Percentiles rank a stretch among this genome's conserved stretches.
phyloP scores from a whole-genome alignment of 2,329 filamentous ascomycete species.

The Alternaria tenuissima region DNA sequence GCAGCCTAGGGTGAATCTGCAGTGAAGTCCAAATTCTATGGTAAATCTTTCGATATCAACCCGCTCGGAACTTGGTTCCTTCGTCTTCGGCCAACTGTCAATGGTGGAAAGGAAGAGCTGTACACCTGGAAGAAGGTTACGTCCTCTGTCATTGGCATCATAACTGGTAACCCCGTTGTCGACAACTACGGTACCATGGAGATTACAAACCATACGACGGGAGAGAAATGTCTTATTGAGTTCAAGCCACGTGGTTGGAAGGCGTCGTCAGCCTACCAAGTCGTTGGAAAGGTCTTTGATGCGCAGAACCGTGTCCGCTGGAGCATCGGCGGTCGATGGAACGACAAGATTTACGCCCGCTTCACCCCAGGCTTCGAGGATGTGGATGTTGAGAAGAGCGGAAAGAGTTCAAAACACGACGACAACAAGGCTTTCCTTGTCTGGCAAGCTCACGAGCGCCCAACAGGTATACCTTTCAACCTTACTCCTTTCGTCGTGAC shows the following conservation, averaged over 20 bases:
- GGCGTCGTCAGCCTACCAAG: conserved; percentile 87
- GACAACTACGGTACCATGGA: conserved; percentile 98
- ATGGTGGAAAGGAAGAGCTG: conserved; percentile 74
- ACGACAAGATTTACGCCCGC: conserved; percentile 94
- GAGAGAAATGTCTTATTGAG: conserved; percentile 86
- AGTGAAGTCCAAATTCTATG: conserved; percentile 96
- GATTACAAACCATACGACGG: conserved; percentile 96
- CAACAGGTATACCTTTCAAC: conserved; percentile 91
- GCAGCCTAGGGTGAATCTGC: conserved; percentile 80
- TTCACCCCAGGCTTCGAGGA: conserved; percentile 90
- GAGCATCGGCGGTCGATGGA: conserved; percentile 94
- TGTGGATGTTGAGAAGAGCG: conserved; percentile 62
- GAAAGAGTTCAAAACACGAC: conserved; percentile 59
- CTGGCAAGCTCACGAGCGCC: conserved; percentile 87
- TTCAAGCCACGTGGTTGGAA: conserved; percentile 98
- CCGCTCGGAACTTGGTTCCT: conserved; percentile 97
- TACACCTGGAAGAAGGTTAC: conserved; percentile 99
- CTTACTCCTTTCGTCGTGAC: conserved; percentile 95
- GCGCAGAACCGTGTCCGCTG: conserved; percentile 80
- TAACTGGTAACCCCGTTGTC: conserved; percentile 94
- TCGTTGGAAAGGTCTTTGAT: conserved; percentile 86
- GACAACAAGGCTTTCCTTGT: conserved; percentile 84
- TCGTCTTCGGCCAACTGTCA: conserved; percentile 76
- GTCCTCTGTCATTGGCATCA: conserved; percentile 96
- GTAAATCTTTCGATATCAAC: conserved; percentile 97